Evolutionary conservation across 331 rosid species (phyloP).

Genomic region (Phaseolus coccineus): DNA sequence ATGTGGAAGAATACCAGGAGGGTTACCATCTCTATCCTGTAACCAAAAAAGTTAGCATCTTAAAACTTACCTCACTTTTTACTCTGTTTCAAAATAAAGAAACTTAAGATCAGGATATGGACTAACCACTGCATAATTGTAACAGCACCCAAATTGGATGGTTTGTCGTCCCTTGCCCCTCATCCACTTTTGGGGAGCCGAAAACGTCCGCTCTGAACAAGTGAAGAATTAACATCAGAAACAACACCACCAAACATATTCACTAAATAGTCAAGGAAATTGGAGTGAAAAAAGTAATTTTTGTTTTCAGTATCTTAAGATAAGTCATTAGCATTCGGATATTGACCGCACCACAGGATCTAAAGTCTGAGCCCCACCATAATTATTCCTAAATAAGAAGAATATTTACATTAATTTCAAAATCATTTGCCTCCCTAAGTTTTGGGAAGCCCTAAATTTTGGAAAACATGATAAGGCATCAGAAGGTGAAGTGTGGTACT

Average conservation of each 20-base stretch:
- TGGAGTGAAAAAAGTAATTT: not conserved
- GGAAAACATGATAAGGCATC: too few species aligned
- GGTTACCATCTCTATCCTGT: constrained; percentile 92
- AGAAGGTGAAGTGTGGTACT: too few species aligned
- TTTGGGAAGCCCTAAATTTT: too few species aligned
- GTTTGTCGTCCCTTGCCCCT: constrained; percentile 92
- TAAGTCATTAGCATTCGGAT: constrained; percentile 3
- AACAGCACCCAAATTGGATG: constrained; percentile 95
- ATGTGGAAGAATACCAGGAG: constrained; percentile 79
- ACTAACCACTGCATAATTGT: constrained; percentile 88
- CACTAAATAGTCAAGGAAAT: constrained; percentile 23
- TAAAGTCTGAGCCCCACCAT: not conserved
- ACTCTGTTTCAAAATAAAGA: constrained; percentile 34
- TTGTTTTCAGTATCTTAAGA: constrained; percentile 19
- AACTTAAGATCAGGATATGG: constrained; percentile 18
- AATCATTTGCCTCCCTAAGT: too few species aligned
- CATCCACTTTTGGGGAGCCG: constrained; percentile 97
- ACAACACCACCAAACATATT: constrained; percentile 16
- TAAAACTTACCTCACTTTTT: constrained; percentile 26
- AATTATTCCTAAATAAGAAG: not conserved
- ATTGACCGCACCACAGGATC: not conserved
- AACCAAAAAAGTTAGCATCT: constrained; percentile 38
- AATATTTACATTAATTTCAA: too few species aligned
- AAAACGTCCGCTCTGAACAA: constrained; percentile 79
- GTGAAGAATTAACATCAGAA: constrained; percentile 41